phyloP scores from a whole-genome alignment of 2,329 filamentous ascomycete species.

The Calonectria hongkongensis region DNA sequence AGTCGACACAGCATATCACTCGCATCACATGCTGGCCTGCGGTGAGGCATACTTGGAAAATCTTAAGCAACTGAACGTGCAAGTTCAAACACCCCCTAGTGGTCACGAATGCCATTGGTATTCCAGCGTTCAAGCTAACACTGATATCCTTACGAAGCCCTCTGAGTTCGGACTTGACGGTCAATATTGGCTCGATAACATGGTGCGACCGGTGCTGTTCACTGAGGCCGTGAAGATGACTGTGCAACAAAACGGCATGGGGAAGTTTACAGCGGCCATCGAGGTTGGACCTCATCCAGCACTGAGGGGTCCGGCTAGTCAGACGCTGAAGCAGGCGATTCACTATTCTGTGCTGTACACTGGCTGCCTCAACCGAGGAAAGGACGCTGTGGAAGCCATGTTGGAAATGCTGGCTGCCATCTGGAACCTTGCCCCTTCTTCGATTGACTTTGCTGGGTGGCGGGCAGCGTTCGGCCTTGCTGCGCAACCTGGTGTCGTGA shows the following conservation, averaged over 20 bases:
- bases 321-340: not conserved
- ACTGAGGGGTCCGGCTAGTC: not conserved
- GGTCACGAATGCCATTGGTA: not conserved
- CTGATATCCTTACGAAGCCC: not conserved
- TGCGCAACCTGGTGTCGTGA: not conserved
- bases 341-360: not conserved
- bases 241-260: not conserved
- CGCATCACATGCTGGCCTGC: not conserved
- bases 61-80: not conserved
- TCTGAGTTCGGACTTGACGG: not conserved
- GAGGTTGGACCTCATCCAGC: not conserved
- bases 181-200: constrained; percentile 2
- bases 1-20: not conserved
- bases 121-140: not conserved
- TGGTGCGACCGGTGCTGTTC: not conserved
- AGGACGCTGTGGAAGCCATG: not conserved
- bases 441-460: not conserved
- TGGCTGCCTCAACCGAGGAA: not conserved
- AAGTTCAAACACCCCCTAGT: not conserved
- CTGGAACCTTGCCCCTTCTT: not conserved
- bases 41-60: not conserved
- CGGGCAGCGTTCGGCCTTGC: not conserved
- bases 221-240: not conserved
- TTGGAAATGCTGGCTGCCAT: not conserved
- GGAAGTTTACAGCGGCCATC: not conserved